Evolutionary conservation across 176 grass and related monocot species (phyloP), one percentile per base, ranked within the genome.

Genomic region (Eleusine coracana): DNA sequence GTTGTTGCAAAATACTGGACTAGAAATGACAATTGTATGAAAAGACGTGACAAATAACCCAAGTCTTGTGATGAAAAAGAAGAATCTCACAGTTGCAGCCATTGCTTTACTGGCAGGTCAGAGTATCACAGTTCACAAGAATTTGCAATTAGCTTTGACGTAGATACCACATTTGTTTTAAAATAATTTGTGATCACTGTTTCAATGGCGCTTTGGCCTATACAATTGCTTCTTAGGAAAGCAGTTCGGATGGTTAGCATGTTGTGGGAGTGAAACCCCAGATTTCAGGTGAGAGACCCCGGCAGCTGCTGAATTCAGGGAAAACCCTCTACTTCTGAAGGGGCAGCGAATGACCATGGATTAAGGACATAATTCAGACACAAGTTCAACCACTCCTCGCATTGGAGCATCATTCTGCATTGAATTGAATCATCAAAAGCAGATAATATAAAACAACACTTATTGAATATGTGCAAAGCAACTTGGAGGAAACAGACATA

Each of bases 331-430:
- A 9, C 48, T 67, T 23, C 28, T 38, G 1, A 0, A 0, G 29
- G 10, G 31, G 3, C 45, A 25, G 48, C 3, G 3, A 40, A 83
- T 83, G 44, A 70, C 86, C 85, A 90, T 61, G 17, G 11, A 73
- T 74, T 15, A 72, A 29, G 85, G 74, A 23, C 90, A 98, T 52
- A 98, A 66, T 50, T 93, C 64, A 60, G 90, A 88, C 20, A 85
- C 91, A 73, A 98, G 87, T 36, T 93, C 83, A 76, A 93, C 86
- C 40, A 93, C 96, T 89, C 90, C 92, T 63, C 38, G 31, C 96
- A 93, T 95, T 12, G 92, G 70, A 40, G 87, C 82, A 74, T 95
- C 96, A 70, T 95, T 91, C 96, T 95, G 88, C 89, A 86, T 70
- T 41, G 25, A 67, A 84, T 69, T 73, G 16, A 65, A 69, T 15